Evolutionary conservation across 148 eudicot genomes (phyloP), one percentile per base, ranked within the genome.

Genomic region (Bassia scoparia): DNA sequence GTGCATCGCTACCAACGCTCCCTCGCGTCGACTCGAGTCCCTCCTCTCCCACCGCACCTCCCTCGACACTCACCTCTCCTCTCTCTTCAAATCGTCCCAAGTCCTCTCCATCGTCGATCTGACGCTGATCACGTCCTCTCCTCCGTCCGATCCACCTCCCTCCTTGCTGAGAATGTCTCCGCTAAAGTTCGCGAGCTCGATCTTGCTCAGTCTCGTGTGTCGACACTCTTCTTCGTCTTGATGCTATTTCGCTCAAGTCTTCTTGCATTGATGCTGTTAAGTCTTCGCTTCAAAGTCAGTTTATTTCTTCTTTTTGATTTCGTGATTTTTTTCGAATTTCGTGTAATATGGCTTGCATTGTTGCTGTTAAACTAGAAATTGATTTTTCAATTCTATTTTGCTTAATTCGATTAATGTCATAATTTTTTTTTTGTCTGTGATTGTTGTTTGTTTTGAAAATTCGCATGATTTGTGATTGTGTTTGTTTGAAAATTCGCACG

Each of bases 121-220:
- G 95, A 90, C 20, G 83, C 92, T 29, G 76, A 84, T 52, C 67
- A 73, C 78, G 71, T 93, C 82, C 90, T 93, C 79, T 83, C 89
- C 64, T 87, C 93, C 71, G 89, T 93, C 73, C 69, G 76, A 31
- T 80, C 88, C 38, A 93, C 98, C 43, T 89, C 89, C 29, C 34
- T 53, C 9, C 91, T 91, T 50, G 97, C 98, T 61, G 97, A 91
- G 49, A 77, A 79, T 52, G 98, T 87, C 52, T 86, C 91, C 37
- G 86, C 89, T 24, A 91, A 88, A 75, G 98, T 94, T 63, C 93
- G 97, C 23, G 89, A 88, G 75, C 96, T 94, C 63, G 97, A 94
- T 76, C 87, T 91, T 16, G 93, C 97, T 10, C 97, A 91, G 63
- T 86, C 96, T 0, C 97, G 93, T 66, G 96, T 94, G 38, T 83